Conservation (phyloP, 345 rosid genomes). For the Melastoma malabathricum region DNA sequence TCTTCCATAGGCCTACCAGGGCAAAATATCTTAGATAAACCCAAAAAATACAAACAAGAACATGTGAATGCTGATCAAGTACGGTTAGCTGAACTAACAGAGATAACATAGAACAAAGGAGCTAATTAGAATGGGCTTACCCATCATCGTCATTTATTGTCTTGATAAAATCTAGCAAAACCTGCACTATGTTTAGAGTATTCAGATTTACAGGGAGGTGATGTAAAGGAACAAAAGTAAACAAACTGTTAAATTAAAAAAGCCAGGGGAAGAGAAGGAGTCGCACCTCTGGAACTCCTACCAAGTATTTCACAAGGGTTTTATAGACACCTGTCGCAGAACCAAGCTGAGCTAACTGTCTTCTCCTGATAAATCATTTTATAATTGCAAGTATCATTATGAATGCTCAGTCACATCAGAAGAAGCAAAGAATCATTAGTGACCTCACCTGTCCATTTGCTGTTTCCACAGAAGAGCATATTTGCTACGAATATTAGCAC, state of each 20-base stretch:
- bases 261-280: constrained; percentile 3
- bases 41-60: too few relatives aligned
- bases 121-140: constrained; percentile 24
- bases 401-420: constrained; percentile 1
- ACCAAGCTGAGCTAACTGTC: constrained; percentile 89
- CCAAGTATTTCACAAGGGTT: constrained; percentile 94
- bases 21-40: constrained; percentile 8
- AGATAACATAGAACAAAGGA: constrained; percentile 1
- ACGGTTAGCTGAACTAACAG: neutral
- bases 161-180: constrained; percentile 81
- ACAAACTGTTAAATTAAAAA: neutral
- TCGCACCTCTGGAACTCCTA: constrained; percentile 95
- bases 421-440: constrained; percentile 6
- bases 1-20: constrained; percentile 92
- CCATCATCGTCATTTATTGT: constrained; percentile 95
- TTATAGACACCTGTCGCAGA: constrained; percentile 96
- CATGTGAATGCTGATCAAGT: too few relatives aligned
- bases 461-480: constrained; percentile 90
- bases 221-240: neutral
- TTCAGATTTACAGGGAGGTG: constrained; percentile 1
- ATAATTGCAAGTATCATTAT: constrained; percentile 9
- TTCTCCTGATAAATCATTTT: constrained; percentile 48
- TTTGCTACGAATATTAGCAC: constrained; percentile 62
- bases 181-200: constrained; percentile 30
- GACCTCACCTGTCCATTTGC: constrained; percentile 80